Evolutionary conservation across 2,329 filamentous ascomycete genomes (phyloP), one percentile per base, ranked within the genome.

Genomic region (Exophiala alcalophila): DNA sequence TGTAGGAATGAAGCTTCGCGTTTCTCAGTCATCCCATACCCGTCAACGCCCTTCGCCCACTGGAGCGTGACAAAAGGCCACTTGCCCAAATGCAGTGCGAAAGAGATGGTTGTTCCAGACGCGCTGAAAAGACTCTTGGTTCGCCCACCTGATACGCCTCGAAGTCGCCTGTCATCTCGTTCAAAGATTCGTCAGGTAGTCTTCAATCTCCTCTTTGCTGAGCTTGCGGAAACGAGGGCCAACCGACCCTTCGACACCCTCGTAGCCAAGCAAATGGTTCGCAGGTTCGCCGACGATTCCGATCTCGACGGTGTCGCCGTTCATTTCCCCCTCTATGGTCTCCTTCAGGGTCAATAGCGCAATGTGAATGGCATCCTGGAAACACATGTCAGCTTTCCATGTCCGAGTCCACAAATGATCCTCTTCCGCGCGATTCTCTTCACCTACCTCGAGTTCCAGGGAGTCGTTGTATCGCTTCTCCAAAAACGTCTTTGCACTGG

Each of bases 291-390:
- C 92, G 57, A 98, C 88, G 57, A 98, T 97, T 89, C 88, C 91
- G 67, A 98, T 96, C 71, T 98, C 92, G 54, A 98, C 94, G 21
- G 91, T 96, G 66, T 97, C 90, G 51, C 91, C 91, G 58, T 91
- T 97, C 91, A 97, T 97, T 73, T 97, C 92, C 44, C 92, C 92
- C 72, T 97, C 91, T 63, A 98, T 98, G 44, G 92, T 96, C 77
- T 98, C 92, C 77, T 98, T 98, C 64, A 98, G 73, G 18, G 92
- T 98, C 65, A 98, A 74, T 41, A 98, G 78, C 48, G 92, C 92
- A 72, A 98, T 98, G 69, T 98, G 92, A 57, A 98, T 92, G 7
- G 92, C 92, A 68, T 98, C 92, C 50, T 57, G 40, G 9, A 6
- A 14, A n/a, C 16, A 12, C 11, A 11, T 15, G 49, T 52, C 35